These are phyloP conservation scores for Penicillium robsamsonii DNA, from an alignment of 495 filamentous ascomycete genomes.

Conservation along the genomic window DNA sequence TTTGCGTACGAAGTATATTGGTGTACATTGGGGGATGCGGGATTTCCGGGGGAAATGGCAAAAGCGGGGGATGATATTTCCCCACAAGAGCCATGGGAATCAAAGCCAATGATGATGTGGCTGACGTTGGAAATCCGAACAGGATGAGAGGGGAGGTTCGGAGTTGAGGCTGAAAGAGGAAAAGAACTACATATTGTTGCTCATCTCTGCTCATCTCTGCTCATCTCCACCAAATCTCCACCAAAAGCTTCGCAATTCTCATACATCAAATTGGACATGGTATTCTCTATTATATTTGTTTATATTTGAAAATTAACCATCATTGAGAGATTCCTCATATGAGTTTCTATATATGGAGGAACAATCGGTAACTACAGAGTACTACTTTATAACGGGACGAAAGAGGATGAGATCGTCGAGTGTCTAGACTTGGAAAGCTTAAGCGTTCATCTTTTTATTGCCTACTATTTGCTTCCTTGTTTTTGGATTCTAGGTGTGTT, in stretches of 20 bases:
- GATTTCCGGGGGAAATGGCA: slow-evolving; percentile 6
- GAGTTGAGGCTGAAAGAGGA: slow-evolving; percentile 3
- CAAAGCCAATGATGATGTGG: slow-evolving; percentile 1
- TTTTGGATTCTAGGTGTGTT: not conserved
- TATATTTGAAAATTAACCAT: not conserved
- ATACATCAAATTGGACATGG: not conserved
- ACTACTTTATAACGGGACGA: not conserved
- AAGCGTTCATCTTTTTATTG: slow-evolving; percentile 2
- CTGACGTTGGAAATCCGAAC: not conserved
- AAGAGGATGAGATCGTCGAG: slow-evolving; percentile 6
- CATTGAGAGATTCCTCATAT: not conserved
- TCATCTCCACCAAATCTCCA: not conserved
- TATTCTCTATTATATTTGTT: not conserved
- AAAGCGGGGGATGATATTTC: slow-evolving; percentile 7
- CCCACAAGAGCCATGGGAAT: not conserved
- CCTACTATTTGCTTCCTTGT: not conserved
- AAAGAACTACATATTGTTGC: not conserved
- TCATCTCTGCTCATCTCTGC: not conserved
- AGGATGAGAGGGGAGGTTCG: slow-evolving; percentile 7
- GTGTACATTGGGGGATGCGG: slow-evolving; percentile 1
- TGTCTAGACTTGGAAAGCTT: slow-evolving; percentile 8
- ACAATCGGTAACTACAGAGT: not conserved
- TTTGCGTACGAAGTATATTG: slow-evolving; percentile 1
- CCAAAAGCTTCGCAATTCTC: not conserved
- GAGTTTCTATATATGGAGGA: not conserved